Evolutionary conservation across 305 asterid species (phyloP).

Genomic region (Lippia alba): DNA sequence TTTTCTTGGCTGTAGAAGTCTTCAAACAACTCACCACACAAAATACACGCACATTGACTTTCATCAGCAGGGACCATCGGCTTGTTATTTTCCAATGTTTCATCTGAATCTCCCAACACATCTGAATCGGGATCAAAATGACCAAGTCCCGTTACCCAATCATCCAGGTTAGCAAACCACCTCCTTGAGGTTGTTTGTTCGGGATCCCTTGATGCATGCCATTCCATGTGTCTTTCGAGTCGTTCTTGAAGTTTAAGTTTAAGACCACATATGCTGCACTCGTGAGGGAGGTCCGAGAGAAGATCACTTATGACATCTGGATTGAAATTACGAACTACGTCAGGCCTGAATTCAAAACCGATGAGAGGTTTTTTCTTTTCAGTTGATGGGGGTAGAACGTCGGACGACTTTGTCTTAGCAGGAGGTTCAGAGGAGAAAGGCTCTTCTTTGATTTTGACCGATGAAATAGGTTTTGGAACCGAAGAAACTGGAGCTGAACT

Average conservation of each 20-base stretch:
- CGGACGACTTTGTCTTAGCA: slow-evolving; percentile 42
- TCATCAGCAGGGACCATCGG: slow-evolving; percentile 92
- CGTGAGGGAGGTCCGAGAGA: slow-evolving; percentile 66
- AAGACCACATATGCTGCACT: slow-evolving; percentile 69
- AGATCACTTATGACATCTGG: slow-evolving; percentile 72
- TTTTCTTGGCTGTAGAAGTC: slow-evolving; percentile 69
- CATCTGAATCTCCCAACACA: slow-evolving; percentile 43
- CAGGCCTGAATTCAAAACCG: slow-evolving; percentile 79
- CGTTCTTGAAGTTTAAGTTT: slow-evolving; percentile 61
- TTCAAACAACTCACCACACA: slow-evolving; percentile 91
- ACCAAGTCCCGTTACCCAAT: slow-evolving; percentile 63
- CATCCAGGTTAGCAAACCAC: slow-evolving; percentile 65
- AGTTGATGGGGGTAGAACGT: slow-evolving; percentile 40
- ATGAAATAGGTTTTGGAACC: slow-evolving; percentile 45
- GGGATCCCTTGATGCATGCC: slow-evolving; percentile 44
- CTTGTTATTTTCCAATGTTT: slow-evolving; percentile 50
- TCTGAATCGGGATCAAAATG: slow-evolving; percentile 34
- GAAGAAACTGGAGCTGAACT: slow-evolving; percentile 50
- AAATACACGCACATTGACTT: slow-evolving; percentile 79
- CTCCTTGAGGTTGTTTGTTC: slow-evolving; percentile 57
- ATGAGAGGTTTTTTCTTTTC: slow-evolving; percentile 57
- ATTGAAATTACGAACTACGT: slow-evolving; percentile 67
- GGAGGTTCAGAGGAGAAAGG: slow-evolving; percentile 41
- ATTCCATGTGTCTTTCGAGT: slow-evolving; percentile 79
- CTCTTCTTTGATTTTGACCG: slow-evolving; percentile 34